Base-by-base conservation (phyloP, 331 rosid genomes). In the Acacia concinna region DNA sequence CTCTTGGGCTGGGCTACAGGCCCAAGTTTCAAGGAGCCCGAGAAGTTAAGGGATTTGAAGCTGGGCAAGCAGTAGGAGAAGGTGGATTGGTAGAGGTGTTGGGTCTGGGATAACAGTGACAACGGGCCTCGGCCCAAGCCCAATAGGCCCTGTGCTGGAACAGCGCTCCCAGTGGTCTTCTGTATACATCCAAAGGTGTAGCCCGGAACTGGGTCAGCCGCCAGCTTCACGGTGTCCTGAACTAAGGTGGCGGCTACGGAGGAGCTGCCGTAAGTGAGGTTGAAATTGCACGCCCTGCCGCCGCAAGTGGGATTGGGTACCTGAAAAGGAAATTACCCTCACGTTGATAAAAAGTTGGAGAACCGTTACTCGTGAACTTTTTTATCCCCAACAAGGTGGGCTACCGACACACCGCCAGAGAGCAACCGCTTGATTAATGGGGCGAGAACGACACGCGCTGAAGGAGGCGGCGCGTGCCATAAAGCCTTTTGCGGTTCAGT, bases 81-180 rank as follows among this genome's bases (percentile, higher is more conserved):
- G n/a, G 97, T 96, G 27, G 97, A 93, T 6, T 78, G 30, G 84
- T 93, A 96, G 5, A 96, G 84, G 13, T 84, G 80, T 49, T 96
- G 90, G 80, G 91, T 85, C 77, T 96, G 99, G 8, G 91, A 83
- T 30, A 96, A 75, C 0, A 96, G 89, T 0, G 99, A 96, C 7
- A 96, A 79, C 4, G 97, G 93, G 82, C 99, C 99, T 72, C 99
- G 91, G 83, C 99, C 97, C 59, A 96, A 73, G 60, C 99, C 99
- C 80, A 96, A 86, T 2, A 96, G 79, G 0, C 99, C 99, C 35
- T 96, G 99, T 1, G 81, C 90, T 0, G 99, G 99, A 0, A 86
- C 76, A 0, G 99, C 90, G 62, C 20, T 79, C 23, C 99, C 98
- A 0, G 97, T 90, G 25, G 92, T 44, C 57, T 88, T 90, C 5